Conservation (phyloP, 192 early-diverging fungal genomes). For the Coemansia sp. region DNA sequence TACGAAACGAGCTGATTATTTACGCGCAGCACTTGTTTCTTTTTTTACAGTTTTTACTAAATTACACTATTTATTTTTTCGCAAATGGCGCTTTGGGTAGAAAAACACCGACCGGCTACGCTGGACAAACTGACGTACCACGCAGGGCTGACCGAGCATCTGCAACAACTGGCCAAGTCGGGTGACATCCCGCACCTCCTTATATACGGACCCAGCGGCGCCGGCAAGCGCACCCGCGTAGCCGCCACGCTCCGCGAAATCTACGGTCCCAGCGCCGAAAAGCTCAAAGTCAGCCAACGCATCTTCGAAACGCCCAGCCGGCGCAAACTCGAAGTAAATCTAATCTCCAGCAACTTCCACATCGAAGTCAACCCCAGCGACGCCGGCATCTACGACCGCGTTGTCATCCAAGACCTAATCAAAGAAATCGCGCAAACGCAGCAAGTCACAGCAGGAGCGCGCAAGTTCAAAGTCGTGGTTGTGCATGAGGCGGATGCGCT, state of each 20-base stretch:
- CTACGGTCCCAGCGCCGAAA: constrained; percentile 88
- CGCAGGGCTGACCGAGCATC: constrained; percentile 67
- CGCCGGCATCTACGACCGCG: constrained; percentile 90
- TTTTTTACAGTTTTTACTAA: not conserved
- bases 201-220: constrained; percentile 93
- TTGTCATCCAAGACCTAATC: constrained; percentile 91
- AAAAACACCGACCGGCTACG: constrained; percentile 84
- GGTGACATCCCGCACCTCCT: constrained; percentile 94
- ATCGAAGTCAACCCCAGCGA: constrained; percentile 97
- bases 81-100: constrained; percentile 79
- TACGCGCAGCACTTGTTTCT: not conserved
- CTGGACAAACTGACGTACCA: constrained; percentile 87
- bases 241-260: constrained; percentile 81
- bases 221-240: constrained; percentile 96
- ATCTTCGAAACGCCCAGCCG: constrained; percentile 81
- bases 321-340: constrained; percentile 81
- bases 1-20: not conserved
- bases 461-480: constrained; percentile 91
- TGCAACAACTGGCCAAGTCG: constrained; percentile 72
- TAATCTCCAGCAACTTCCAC: constrained; percentile 94
- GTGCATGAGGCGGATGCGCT: constrained; percentile 92
- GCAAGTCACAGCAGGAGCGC: constrained; percentile 75
- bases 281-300: constrained; percentile 90
- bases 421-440: constrained; percentile 97
- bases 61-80: not conserved